Percentiles rank a stretch among this genome's conserved stretches.
Evolutionary conservation across 2,329 filamentous ascomycete genomes (phyloP).

Genomic region (Alternaria novae-zelandiae): DNA sequence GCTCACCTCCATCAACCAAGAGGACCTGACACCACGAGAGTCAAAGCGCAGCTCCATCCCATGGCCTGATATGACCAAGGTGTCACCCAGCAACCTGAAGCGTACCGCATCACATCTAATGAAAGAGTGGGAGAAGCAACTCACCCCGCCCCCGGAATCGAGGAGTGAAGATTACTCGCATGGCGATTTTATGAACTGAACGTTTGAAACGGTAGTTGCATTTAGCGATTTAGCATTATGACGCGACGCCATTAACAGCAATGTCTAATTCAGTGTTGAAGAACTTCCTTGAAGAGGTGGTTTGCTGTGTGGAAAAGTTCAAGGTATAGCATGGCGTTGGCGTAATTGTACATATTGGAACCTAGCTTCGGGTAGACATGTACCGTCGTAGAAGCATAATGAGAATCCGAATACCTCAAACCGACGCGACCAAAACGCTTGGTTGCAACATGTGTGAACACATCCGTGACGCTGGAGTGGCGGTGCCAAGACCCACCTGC

Average conservation of each 20-base stretch:
- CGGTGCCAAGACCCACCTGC: conserved; percentile 24
- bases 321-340: conserved; percentile 20
- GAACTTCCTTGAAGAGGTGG: conserved; percentile 21
- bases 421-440: not conserved
- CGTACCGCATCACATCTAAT: conserved; percentile 84
- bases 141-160: conserved; percentile 59
- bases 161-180: conserved; percentile 38
- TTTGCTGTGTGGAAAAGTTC: conserved; percentile 24
- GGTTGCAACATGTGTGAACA: not conserved
- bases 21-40: conserved; percentile 29
- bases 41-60: conserved; percentile 55
- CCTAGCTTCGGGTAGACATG: conserved; percentile 14
- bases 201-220: conserved; percentile 3
- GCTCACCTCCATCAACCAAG: conserved; percentile 33
- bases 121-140: conserved; percentile 87
- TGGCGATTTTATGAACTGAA: conserved; percentile 42
- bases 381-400: conserved; percentile 16
- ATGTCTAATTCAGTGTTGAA: conserved; percentile 31
- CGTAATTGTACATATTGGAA: conserved; percentile 16
- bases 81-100: conserved; percentile 78
- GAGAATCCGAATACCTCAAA: conserved; percentile 7
- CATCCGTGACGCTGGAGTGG: not conserved
- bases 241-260: conserved; percentile 39
- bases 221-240: conserved; percentile 28
- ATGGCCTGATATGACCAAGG: conserved; percentile 74